phyloP scores from a whole-genome alignment of 306 rosid species.

The Mimosa bimucronata region DNA sequence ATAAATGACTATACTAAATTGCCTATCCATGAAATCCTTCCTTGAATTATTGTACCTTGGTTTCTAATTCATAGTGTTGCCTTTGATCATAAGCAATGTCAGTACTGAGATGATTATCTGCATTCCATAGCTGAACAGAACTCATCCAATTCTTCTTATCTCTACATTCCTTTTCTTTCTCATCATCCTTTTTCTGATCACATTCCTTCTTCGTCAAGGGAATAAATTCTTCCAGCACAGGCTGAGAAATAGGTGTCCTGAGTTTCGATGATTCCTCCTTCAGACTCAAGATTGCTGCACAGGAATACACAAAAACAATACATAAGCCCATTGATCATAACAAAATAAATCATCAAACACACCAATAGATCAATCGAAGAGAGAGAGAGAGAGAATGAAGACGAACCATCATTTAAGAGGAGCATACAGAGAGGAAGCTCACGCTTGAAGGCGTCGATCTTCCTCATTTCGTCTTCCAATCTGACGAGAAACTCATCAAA shows the following conservation, averaged over 20 bases:
- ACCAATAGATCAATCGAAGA: neutral
- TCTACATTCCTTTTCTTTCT: conserved; percentile 56
- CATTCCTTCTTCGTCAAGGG: conserved; percentile 71
- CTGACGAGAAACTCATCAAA: conserved; percentile 46
- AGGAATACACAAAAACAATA: neutral
- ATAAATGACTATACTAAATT: neutral
- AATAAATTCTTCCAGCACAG: conserved; percentile 80
- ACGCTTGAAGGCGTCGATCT: conserved; percentile 80
- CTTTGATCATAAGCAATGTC: conserved; percentile 43
- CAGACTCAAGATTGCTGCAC: conserved; percentile 55
- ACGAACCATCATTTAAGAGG: conserved; percentile 73
- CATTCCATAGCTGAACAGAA: conserved; percentile 94
- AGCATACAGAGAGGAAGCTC: conserved; percentile 83
- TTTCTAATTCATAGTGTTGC: conserved; percentile 46
- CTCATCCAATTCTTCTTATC: conserved; percentile 99
- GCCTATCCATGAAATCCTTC: neutral
- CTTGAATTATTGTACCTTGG: conserved; percentile 56
- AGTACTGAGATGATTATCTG: conserved; percentile 12
- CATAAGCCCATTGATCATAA: conserved; percentile 22
- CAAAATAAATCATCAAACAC: neutral
- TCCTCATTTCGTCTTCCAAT: conserved; percentile 69
- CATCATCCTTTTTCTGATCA: conserved; percentile 43
- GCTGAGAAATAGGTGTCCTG: conserved; percentile 39
- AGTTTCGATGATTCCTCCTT: conserved; percentile 55
- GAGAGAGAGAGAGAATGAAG: conserved; percentile 28